Evolutionary conservation across 1,284 basidiomycete genomes (phyloP), one percentile per base, ranked within the genome.

Genomic region (Ceratobasidium theobromae): DNA sequence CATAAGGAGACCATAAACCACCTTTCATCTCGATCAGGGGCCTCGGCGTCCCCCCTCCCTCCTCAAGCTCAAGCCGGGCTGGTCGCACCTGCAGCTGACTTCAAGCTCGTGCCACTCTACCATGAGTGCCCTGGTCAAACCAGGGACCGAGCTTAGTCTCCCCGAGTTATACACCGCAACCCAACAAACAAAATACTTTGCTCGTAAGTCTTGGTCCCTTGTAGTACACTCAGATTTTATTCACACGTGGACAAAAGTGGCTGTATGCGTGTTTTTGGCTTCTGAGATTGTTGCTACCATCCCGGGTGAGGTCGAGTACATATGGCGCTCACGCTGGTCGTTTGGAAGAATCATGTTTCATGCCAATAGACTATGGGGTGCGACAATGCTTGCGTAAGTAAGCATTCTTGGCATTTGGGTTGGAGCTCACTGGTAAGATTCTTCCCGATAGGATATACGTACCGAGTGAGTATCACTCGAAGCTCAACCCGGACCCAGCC

Each of bases 291-390:
- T 62, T 9, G 1, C 45, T 14, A 51, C 58, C n/a, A 12, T 62
- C 1, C 58, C 58, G 14, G 46, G 23, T 2, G 58, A 62, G 21
- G 35, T 41, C 3, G 38, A 51, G 18, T 41, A 51, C 16, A 32
- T 62, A 1, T 62, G 58, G 58, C 23, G 18, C 16, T 62, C 58
- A 6, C 58, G 58, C 21, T 62, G 46, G 58, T 62, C 58, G 8
- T 62, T 62, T 18, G 58, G 58, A 18, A 45, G 58, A 25, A 25
- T 62, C 14, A 62, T 62, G 58, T 62, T 62, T 51, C 58, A 62
- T 62, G 58, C 58, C 45, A 62, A 62, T 25, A 38, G 58, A 8
- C 30, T 51, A 8, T 62, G 58, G 58, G 58, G 46, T 18, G 21
- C 46, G 8, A 11, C 51, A 2, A 62, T 62, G 58, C 45, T 62